Evolutionary conservation across 768 basidiomycete genomes (phyloP).

Genomic region (Obba rivulosa): DNA sequence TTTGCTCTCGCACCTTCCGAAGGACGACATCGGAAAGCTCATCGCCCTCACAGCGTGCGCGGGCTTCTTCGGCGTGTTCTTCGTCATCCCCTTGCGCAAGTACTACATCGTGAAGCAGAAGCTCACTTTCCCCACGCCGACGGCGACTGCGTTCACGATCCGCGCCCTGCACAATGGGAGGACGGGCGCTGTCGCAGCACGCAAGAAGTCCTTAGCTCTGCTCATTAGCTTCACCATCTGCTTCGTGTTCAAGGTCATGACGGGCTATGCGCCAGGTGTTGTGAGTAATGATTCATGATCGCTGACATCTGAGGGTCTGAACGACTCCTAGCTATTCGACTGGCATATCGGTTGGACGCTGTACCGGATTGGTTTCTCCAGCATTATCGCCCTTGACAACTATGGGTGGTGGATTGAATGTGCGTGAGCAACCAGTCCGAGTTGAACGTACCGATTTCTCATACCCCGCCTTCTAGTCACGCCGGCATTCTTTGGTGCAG

Average conservation of each 20-base stretch:
- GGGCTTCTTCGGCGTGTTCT: slow-evolving; percentile 61
- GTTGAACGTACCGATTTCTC: too few species aligned
- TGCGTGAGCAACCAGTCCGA: too few species aligned
- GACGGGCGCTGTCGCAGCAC: slow-evolving; percentile 44
- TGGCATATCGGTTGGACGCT: slow-evolving; percentile 64
- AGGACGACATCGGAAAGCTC: slow-evolving; percentile 49
- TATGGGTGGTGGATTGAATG: too few species aligned
- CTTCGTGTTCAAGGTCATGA: slow-evolving; percentile 49
- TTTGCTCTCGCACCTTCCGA: slow-evolving; percentile 40
- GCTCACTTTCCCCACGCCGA: slow-evolving; percentile 58
- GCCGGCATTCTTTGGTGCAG: too few species aligned
- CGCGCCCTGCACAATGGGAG: slow-evolving; percentile 51
- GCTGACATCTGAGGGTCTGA: too few species aligned
- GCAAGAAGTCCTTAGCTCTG: slow-evolving; percentile 50
- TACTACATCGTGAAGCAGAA: slow-evolving; percentile 62
- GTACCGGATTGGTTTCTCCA: slow-evolving; percentile 52
- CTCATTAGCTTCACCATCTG: slow-evolving; percentile 39
- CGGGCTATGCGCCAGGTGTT: slow-evolving; percentile 56
- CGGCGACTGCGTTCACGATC: slow-evolving; percentile 63
- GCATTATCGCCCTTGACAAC: too few species aligned
- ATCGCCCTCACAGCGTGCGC: slow-evolving; percentile 50
- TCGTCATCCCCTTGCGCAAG: slow-evolving; percentile 57
- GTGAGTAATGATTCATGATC: slow-evolving; percentile 23
- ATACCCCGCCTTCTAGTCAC: too few species aligned
- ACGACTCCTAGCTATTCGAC: slow-evolving; percentile 50